Base-by-base conservation (phyloP, 495 filamentous ascomycete genomes). In the Venustampulla echinocandica region DNA sequence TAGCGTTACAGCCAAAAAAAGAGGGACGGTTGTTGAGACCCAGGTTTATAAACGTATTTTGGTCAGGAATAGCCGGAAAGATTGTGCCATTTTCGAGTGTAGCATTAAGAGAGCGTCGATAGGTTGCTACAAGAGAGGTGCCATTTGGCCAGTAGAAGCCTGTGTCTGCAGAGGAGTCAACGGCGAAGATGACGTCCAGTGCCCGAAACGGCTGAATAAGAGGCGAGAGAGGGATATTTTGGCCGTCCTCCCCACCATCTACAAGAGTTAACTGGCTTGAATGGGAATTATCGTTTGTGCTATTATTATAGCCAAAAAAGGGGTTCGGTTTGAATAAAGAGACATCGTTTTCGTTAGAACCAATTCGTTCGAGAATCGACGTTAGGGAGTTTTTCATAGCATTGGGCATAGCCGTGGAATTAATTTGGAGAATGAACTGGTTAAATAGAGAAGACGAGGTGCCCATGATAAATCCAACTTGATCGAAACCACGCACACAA, bases 391-490 rank as follows among this genome's bases (percentile, higher is more conserved):
- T 50, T 52, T 71, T 61, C 15, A 75, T 58, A 21, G 78, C 56
- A 9, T 69, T 69, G 13, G 59, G 55, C 4, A 87, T 57, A 44
- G 68, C 59, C 10, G 69, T 56, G 44, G 68, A 59, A 21, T 62
- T 60, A 33, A 85, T 68, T 30, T 76, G 58, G 0, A 87, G 70
- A 1, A 90, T 51, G 61, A 81, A 71, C 42, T 70, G 61, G 65
- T 96, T 95, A 77, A 96, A 95, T 21, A 95, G 71, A 14, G 81
- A 82, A 20, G 80, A 85, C 14, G 82, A 88, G 0, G 88, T 93
- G 25, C 89, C 90, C 73, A 92, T 87, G 30, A 93, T 63, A 60
- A 75, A 96, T 20, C 86, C 86, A 38, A 71, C 75, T 53, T 85
- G 87, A 67, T 96, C 89, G 54, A 84, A 90, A 6, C 89, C 89